Conservation (phyloP, 805 yeast species). For the Hanseniaspora guilliermondii region DNA sequence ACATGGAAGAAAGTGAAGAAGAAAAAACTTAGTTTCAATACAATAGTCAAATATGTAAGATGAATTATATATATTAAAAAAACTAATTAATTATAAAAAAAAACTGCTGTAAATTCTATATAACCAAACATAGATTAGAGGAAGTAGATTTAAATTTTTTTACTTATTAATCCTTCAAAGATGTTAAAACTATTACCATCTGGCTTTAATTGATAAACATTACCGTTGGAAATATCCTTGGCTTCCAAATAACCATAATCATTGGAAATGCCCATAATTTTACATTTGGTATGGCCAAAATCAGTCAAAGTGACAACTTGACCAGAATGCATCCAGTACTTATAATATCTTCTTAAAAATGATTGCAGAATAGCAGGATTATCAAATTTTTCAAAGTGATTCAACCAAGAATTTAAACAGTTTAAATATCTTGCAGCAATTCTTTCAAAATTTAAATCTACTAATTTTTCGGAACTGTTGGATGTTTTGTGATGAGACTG, state of each 20-base stretch:
- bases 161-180: slow-evolving; percentile 74
- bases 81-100: not conserved
- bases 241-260: slow-evolving; percentile 79
- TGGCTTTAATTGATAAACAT: slow-evolving; percentile 65
- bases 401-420: slow-evolving; percentile 50
- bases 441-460: slow-evolving; percentile 34
- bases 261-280: slow-evolving; percentile 64
- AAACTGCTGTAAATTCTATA: not conserved
- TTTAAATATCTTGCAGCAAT: slow-evolving; percentile 49
- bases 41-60: not conserved
- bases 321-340: slow-evolving; percentile 71
- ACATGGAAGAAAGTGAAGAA: slow-evolving; percentile 17
- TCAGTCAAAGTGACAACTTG: slow-evolving; percentile 62
- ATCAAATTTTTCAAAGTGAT: slow-evolving; percentile 34
- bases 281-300: slow-evolving; percentile 42
- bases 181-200: slow-evolving; percentile 97
- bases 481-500: slow-evolving; percentile 39
- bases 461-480: slow-evolving; percentile 26
- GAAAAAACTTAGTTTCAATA: not conserved
- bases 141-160: slow-evolving; percentile 28
- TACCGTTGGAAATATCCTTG: slow-evolving; percentile 43
- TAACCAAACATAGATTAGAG: not conserved
- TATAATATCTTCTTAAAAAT: slow-evolving; percentile 60
- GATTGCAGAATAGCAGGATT: slow-evolving; percentile 49
- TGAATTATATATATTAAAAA: slow-evolving; percentile 12